These are phyloP conservation scores for Pleurotus giganteus DNA, from an alignment of 768 basidiomycete species.

Conservation along the genomic window DNA sequence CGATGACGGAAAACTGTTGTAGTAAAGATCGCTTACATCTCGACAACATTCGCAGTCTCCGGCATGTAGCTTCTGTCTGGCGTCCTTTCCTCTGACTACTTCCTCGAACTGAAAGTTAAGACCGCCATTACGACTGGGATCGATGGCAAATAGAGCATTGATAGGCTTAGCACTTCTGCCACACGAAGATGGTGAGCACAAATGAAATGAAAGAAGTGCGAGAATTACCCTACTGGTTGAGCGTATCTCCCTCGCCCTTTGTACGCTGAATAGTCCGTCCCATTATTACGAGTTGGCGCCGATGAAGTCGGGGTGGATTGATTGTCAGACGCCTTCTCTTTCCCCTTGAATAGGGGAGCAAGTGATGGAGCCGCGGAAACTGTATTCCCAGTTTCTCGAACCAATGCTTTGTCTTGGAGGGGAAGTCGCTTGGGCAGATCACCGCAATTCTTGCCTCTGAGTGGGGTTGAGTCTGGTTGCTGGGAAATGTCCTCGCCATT, in stretches of 20 bases:
- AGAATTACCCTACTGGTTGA: slow-evolving; percentile 31
- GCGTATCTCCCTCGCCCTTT: slow-evolving; percentile 65
- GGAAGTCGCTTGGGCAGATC: not conserved
- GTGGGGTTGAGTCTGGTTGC: not conserved
- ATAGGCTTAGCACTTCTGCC: slow-evolving; percentile 40
- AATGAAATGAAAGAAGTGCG: slow-evolving; percentile 1
- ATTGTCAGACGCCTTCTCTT: not conserved
- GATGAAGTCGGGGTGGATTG: not conserved
- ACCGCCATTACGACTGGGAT: slow-evolving; percentile 65
- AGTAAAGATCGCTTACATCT: slow-evolving; percentile 45
- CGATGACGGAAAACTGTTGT: no score
- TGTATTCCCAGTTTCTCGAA: not conserved
- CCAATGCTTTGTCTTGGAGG: not conserved
- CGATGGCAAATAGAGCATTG: slow-evolving; percentile 65
- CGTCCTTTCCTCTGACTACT: slow-evolving; percentile 66
- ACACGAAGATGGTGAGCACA: not conserved
- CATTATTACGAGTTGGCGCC: not conserved
- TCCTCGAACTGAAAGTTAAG: slow-evolving; percentile 68
- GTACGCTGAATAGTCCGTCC: slow-evolving; percentile 43
- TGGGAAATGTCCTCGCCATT: slow-evolving; percentile 4
- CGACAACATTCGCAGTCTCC: slow-evolving; percentile 82
- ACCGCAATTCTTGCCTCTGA: not conserved
- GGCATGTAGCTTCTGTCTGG: slow-evolving; percentile 65
- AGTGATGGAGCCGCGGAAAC: not conserved
- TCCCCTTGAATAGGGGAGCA: slow-evolving; percentile 11